phyloP scores from a whole-genome alignment of 192 early-diverging fungal species.

The Linnemannia hyalina region DNA sequence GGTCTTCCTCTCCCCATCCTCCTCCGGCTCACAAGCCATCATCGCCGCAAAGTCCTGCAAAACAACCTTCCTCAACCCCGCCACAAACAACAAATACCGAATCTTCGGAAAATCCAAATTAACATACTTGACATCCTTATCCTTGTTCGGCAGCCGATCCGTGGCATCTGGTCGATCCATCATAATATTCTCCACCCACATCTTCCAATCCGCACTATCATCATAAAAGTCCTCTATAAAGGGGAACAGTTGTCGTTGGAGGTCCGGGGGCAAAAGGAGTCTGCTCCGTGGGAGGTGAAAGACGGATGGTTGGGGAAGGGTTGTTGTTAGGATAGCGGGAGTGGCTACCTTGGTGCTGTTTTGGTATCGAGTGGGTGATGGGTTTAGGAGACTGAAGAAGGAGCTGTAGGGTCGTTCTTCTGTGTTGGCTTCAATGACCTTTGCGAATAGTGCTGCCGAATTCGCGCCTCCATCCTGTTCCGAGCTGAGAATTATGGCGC shows the following conservation, averaged over 20 bases:
- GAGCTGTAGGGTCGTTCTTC: background rate
- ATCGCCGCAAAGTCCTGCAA: conserved; percentile 19
- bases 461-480: background rate
- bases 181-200: conserved; percentile 28
- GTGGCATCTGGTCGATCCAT: conserved; percentile 1
- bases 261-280: background rate
- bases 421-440: background rate
- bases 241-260: conserved; percentile 17
- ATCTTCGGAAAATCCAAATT: background rate
- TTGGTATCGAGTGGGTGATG: background rate
- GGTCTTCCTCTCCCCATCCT: background rate
- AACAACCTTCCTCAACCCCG: conserved; percentile 18
- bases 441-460: background rate
- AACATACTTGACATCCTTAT: background rate
- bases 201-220: conserved; percentile 4
- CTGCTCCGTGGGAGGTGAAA: conserved; percentile 10
- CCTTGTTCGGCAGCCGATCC: background rate
- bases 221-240: conserved; percentile 18
- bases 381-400: background rate
- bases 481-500: background rate
- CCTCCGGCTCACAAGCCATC: background rate
- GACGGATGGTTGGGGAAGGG: background rate
- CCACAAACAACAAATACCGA: conserved; percentile 7
- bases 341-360: background rate
- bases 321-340: background rate